phyloP scores from a whole-genome alignment of 176 grass and related monocot species.

The Guadua angustifolia region DNA sequence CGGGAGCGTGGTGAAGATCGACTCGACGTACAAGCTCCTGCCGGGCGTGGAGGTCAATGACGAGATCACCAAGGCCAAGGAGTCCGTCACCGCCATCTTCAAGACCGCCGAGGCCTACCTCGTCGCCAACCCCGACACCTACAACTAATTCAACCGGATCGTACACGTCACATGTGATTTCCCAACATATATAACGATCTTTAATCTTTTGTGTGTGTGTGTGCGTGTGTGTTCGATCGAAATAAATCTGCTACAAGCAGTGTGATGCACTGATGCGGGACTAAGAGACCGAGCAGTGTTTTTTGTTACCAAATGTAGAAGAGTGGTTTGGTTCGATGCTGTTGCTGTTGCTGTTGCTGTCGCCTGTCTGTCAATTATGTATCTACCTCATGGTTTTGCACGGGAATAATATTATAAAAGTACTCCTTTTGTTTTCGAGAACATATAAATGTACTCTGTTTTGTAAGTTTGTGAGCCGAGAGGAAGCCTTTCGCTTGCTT shows the following conservation, averaged over 20 bases:
- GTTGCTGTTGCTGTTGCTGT: too few species aligned
- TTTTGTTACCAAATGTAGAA: not conserved
- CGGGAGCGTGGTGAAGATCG: conserved; percentile 63
- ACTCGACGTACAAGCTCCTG: conserved; percentile 51
- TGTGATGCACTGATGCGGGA: not conserved
- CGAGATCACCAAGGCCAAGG: conserved; percentile 56
- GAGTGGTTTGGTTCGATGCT: conserved; percentile 4
- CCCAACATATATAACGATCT: not conserved
- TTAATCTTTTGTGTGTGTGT: not conserved
- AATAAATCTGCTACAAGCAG: conserved; percentile 28
- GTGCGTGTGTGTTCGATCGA: not conserved
- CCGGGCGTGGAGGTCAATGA: conserved; percentile 49
- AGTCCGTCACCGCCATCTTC: conserved; percentile 43
- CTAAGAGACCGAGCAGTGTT: not conserved
- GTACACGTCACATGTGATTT: not conserved
- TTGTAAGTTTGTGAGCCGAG: not conserved
- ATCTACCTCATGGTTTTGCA: not conserved
- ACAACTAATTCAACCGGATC: conserved; percentile 38
- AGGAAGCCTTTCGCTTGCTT: not conserved
- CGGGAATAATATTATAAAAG: not conserved
- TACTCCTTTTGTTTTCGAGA: too few species aligned
- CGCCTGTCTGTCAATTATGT: too few species aligned
- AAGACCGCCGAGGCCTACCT: conserved; percentile 69
- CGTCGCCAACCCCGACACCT: conserved; percentile 63
- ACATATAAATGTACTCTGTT: not conserved